phyloP scores from a whole-genome alignment of 2,329 filamentous ascomycete species.

The Verticillium isaacii region DNA sequence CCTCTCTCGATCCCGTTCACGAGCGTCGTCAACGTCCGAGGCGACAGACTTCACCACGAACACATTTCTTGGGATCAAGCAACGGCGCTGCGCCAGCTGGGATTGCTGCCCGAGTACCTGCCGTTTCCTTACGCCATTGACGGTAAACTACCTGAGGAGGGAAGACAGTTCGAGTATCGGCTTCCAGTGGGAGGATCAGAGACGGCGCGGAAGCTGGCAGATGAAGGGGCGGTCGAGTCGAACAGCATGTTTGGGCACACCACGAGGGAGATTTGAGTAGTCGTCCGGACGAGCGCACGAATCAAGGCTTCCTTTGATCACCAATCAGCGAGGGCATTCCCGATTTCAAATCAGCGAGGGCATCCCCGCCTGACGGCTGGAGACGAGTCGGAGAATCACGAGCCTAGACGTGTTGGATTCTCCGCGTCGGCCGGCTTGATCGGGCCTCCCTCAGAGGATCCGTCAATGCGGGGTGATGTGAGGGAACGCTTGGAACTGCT shows the following conservation, averaged over 20 bases:
- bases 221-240: conserved; percentile 22
- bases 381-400: neutral
- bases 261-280: neutral
- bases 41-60: conserved; percentile 60
- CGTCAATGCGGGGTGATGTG: neutral
- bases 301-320: neutral
- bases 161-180: conserved; percentile 20
- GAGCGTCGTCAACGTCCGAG: conserved; percentile 58
- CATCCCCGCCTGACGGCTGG: neutral
- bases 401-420: neutral
- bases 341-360: neutral
- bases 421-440: neutral
- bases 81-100: conserved; percentile 56
- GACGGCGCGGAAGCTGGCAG: conserved; percentile 24
- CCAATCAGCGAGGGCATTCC: neutral
- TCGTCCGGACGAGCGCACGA: too few relatives aligned
- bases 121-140: conserved; percentile 53
- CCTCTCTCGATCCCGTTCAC: conserved; percentile 56
- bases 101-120: conserved; percentile 53
- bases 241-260: conserved; percentile 23
- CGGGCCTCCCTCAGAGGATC: neutral
- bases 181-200: conserved; percentile 26
- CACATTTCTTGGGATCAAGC: conserved; percentile 67
- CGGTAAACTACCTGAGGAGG: conserved; percentile 19
- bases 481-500: neutral